Conservation (phyloP, 306 rosid genomes). For the Acacia acuminata region DNA sequence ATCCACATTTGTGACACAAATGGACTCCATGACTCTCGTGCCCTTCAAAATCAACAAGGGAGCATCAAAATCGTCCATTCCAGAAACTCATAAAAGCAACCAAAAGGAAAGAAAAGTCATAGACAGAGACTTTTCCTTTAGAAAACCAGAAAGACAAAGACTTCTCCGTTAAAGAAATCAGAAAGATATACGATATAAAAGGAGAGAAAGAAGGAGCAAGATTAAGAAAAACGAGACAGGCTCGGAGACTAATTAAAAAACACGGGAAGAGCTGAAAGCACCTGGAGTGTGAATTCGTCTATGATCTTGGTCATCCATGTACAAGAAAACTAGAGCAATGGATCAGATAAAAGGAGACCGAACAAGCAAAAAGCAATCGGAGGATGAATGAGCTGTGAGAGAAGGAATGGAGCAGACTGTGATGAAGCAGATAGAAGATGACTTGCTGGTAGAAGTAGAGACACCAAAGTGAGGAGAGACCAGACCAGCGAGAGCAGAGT, state of each 20-base stretch:
- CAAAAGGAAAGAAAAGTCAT: neutral
- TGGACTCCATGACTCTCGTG: slow-evolving; percentile 51
- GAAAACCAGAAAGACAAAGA: slow-evolving; percentile 17
- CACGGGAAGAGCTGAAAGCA: neutral
- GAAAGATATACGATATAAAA: slow-evolving; percentile 7
- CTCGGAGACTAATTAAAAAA: neutral
- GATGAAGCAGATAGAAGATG: neutral
- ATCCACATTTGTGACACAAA: slow-evolving; percentile 69
- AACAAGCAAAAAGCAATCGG: neutral
- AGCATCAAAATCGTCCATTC: neutral
- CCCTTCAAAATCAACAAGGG: slow-evolving; percentile 40
- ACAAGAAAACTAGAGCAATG: neutral
- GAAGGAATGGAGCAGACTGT: neutral
- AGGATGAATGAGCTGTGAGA: neutral
- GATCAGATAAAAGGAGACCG: neutral
- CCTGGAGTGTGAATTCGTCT: slow-evolving; percentile 32
- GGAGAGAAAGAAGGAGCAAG: neutral
- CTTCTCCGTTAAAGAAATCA: slow-evolving; percentile 19
- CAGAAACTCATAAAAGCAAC: neutral
- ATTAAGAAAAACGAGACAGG: neutral
- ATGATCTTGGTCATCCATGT: slow-evolving; percentile 32
- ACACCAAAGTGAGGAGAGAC: neutral
- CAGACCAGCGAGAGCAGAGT: neutral
- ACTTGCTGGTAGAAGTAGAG: neutral
- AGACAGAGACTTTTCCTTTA: slow-evolving; percentile 11